Percentiles rank a stretch among this genome's conserved stretches.
Evolutionary conservation across 495 filamentous ascomycete genomes (phyloP).

Genomic region (Achaetomiella virescens): DNA sequence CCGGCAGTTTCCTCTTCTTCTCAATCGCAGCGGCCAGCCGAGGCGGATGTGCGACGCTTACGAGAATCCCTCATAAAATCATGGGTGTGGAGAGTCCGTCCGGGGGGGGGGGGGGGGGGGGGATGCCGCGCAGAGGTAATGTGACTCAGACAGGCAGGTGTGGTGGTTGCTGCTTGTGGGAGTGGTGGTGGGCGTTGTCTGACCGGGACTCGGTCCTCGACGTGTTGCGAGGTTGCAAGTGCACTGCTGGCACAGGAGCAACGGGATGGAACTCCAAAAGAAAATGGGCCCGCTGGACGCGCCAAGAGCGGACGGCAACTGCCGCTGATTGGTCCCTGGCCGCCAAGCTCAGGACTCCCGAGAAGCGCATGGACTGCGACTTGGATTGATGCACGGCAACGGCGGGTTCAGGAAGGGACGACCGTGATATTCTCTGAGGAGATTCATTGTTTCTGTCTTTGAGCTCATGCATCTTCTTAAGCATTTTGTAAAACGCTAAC

Average conservation of each 20-base stretch:
- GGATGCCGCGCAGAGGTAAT: background rate
- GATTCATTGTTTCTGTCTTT: too few species aligned
- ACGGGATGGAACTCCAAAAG: constrained; percentile 8
- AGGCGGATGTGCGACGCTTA: constrained; percentile 13
- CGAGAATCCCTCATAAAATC: constrained; percentile 20
- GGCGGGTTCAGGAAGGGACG: too few species aligned
- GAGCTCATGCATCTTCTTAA: too few species aligned
- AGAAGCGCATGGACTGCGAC: too few species aligned
- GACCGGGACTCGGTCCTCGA: background rate
- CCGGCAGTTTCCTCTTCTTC: constrained; percentile 52
- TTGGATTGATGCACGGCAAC: too few species aligned
- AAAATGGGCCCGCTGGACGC: constrained; percentile 14
- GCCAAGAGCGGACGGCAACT: background rate
- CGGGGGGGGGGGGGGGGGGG: too few species aligned
- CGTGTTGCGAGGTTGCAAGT: constrained; percentile 12
- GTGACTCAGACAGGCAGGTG: too few species aligned
- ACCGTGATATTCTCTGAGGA: too few species aligned
- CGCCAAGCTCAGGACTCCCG: background rate
- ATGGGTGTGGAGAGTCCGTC: constrained; percentile 8
- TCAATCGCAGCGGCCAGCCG: constrained; percentile 37
- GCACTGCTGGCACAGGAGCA: constrained; percentile 3
- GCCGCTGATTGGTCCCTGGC: constrained; percentile 13
- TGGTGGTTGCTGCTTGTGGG: background rate
- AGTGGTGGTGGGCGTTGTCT: background rate
- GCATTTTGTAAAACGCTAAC: too few species aligned